phyloP scores from a whole-genome alignment of 768 basidiomycete genomes.

The Psilocybe cubensis region DNA sequence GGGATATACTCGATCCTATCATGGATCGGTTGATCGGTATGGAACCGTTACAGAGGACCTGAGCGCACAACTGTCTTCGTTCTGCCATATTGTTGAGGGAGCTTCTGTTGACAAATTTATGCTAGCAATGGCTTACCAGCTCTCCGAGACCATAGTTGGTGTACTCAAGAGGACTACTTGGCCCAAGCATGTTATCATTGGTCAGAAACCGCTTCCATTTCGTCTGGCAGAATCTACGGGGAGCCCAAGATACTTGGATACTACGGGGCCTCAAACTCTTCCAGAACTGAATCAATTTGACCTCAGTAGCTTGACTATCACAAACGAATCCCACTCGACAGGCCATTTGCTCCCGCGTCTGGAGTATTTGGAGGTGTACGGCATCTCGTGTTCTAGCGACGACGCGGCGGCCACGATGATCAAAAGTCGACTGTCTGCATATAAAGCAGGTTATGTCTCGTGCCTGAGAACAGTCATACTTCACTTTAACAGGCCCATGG shows the following conservation, averaged over 20 bases:
- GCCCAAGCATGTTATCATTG: background rate
- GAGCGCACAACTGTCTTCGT: background rate
- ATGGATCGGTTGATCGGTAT: background rate
- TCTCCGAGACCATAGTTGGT: background rate
- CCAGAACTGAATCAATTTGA: background rate
- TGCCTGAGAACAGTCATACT: background rate
- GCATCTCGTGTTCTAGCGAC: background rate
- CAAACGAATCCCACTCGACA: background rate
- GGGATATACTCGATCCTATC: background rate
- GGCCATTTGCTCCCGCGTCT: background rate
- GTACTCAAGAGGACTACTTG: background rate
- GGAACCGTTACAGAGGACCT: background rate
- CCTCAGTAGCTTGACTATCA: background rate
- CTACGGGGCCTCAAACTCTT: background rate
- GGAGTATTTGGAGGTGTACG: background rate
- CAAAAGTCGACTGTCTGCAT: background rate
- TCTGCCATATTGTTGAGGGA: background rate
- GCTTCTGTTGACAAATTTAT: background rate
- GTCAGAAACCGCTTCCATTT: background rate
- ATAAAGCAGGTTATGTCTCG: background rate
- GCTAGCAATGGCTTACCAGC: background rate
- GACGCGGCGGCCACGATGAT: background rate
- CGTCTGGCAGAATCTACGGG: background rate
- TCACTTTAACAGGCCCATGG: background rate
- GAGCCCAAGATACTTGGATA: background rate